phyloP scores from a whole-genome alignment of 2,329 filamentous ascomycete genomes.

The Pseudogymnoascus sp. region DNA sequence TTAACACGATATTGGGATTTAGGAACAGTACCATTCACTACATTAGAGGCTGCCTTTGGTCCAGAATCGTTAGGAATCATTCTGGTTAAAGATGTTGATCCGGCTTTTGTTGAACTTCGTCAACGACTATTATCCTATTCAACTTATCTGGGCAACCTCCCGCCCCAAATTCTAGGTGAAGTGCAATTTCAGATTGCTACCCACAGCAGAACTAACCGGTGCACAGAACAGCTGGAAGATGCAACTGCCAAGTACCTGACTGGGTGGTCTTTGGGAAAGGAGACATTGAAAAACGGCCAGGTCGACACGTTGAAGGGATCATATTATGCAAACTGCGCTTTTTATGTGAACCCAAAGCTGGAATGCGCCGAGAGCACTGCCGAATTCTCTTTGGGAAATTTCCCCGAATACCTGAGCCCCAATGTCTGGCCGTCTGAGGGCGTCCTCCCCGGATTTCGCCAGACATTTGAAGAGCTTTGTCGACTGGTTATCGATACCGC shows the following conservation, averaged over 20 bases:
- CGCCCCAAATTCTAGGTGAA: slow-evolving; percentile 59
- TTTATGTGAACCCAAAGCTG: slow-evolving; percentile 57
- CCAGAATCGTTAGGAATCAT: slow-evolving; percentile 86
- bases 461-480: slow-evolving; percentile 67
- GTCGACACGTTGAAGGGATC: slow-evolving; percentile 75
- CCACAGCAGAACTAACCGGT: slow-evolving; percentile 14
- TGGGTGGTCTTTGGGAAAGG: slow-evolving; percentile 75
- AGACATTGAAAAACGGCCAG: slow-evolving; percentile 67
- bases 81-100: slow-evolving; percentile 77
- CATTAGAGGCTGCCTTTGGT: slow-evolving; percentile 74
- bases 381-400: slow-evolving; percentile 50
- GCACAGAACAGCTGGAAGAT: slow-evolving; percentile 48
- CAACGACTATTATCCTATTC: slow-evolving; percentile 72
- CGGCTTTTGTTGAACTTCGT: slow-evolving; percentile 62
- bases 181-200: slow-evolving; percentile 18
- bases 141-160: slow-evolving; percentile 78
- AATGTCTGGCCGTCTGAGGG: slow-evolving; percentile 76
- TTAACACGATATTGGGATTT: slow-evolving; percentile 1
- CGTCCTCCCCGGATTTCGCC: slow-evolving; percentile 65
- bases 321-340: slow-evolving; percentile 77
- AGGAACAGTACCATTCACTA: slow-evolving; percentile 60
- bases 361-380: slow-evolving; percentile 52
- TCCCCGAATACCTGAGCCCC: slow-evolving; percentile 80
- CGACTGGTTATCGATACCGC: slow-evolving; percentile 81
- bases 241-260: slow-evolving; percentile 54